These are phyloP conservation scores for Penicillium thymicola DNA, from an alignment of 2,329 filamentous ascomycete species.

Conservation along the genomic window DNA sequence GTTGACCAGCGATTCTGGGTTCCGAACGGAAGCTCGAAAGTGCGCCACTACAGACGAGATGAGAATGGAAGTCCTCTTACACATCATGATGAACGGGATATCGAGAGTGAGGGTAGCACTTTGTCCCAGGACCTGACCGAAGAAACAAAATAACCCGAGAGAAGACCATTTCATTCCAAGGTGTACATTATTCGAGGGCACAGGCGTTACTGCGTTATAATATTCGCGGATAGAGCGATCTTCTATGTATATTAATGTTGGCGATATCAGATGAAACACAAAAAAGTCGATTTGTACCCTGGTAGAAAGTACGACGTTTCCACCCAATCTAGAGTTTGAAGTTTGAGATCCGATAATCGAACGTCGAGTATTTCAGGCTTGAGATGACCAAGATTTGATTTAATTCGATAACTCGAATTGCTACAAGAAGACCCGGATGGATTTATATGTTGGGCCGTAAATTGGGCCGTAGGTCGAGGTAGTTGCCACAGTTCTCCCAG, in stretches of 20 bases:
- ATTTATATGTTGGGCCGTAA: not conserved
- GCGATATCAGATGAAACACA: no score
- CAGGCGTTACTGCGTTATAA: not conserved
- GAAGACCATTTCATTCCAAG: not conserved
- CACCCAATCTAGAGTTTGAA: no score
- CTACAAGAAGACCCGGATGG: not conserved
- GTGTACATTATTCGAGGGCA: not conserved
- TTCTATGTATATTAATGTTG: no score
- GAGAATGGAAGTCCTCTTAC: not conserved
- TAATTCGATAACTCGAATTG: not conserved
- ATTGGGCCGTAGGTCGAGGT: not conserved
- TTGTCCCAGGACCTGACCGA: not conserved
- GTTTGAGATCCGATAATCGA: no score
- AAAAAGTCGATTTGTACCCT: no score
- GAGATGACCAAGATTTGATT: not conserved
- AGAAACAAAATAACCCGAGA: not conserved
- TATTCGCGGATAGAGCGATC: no score
- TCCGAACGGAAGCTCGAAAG: constrained; percentile 55
- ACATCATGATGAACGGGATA: not conserved
- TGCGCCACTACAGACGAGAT: constrained; percentile 11
- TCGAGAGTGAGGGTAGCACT: not conserved
- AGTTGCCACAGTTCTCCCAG: not conserved
- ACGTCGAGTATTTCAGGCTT: no score
- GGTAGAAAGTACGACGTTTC: no score
- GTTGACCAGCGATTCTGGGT: constrained; percentile 75